phyloP scores from a whole-genome alignment of 305 asterid species.

The Rubia peregrina region DNA sequence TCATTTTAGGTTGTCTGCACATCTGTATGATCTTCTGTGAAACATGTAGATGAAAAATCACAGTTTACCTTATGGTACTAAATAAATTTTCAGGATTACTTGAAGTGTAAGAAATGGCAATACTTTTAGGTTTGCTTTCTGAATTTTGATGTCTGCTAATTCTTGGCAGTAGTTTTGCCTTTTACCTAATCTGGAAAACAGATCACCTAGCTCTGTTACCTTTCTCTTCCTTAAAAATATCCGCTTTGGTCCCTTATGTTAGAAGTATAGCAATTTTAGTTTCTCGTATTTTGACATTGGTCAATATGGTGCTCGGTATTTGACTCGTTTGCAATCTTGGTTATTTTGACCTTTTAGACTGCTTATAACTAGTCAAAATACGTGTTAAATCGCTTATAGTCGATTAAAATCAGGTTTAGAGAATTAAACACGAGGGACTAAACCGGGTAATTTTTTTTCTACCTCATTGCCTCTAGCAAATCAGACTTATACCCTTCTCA shows the following conservation, averaged over 20 bases:
- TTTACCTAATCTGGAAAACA: conserved; percentile 34
- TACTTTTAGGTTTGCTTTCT: conserved; percentile 31
- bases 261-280: neutral
- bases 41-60: neutral
- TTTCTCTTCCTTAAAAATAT: conserved; percentile 8
- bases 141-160: conserved; percentile 28
- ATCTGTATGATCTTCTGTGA: neutral
- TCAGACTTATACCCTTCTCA: neutral
- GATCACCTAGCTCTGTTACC: conserved; percentile 39
- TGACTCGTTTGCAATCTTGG: neutral
- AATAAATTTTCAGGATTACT: conserved; percentile 2
- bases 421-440: neutral
- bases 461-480: no score
- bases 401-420: neutral
- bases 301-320: neutral
- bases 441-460: neutral
- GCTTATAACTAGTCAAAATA: neutral
- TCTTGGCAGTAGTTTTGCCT: conserved; percentile 31
- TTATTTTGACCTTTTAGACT: neutral
- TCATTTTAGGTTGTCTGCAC: neutral
- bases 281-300: neutral
- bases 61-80: neutral
- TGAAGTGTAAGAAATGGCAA: conserved; percentile 17
- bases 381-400: neutral
- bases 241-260: neutral